A percentile compares a stretch with the other conserved stretches of the same genome.
These are phyloP conservation scores for Myriangium duriaei DNA, from an alignment of 2,329 filamentous ascomycete species.

Conservation along the genomic window DNA sequence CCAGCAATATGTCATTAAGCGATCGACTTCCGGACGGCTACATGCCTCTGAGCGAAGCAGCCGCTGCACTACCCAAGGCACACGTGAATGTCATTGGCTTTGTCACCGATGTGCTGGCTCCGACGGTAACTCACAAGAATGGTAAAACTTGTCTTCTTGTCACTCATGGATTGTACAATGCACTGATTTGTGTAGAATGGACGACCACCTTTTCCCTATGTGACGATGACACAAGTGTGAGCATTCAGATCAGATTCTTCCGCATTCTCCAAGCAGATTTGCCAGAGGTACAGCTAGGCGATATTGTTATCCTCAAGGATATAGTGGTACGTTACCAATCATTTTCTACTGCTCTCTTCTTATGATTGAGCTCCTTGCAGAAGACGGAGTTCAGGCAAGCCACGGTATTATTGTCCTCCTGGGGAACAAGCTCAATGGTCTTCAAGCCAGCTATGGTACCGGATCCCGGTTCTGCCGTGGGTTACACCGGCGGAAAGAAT, in stretches of 20 bases:
- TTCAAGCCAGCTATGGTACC: slow-evolving; percentile 5
- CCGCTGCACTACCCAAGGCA: slow-evolving; percentile 9
- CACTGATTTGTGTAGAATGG: slow-evolving; percentile 12
- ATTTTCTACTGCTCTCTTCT: background rate
- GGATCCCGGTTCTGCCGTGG: background rate
- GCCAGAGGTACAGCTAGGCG: slow-evolving; percentile 38
- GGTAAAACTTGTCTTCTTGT: too few species aligned
- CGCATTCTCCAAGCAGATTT: slow-evolving; percentile 25
- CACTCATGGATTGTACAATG: background rate
- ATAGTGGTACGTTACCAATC: slow-evolving; percentile 17
- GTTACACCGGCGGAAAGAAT: slow-evolving; percentile 4
- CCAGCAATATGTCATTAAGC: background rate
- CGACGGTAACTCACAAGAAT: slow-evolving; percentile 38
- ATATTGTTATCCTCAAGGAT: slow-evolving; percentile 50
- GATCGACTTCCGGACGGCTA: slow-evolving; percentile 2
- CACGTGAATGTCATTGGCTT: slow-evolving; percentile 55
- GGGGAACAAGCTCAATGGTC: background rate
- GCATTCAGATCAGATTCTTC: slow-evolving; percentile 50
- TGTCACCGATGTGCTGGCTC: slow-evolving; percentile 50
- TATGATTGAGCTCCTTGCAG: background rate
- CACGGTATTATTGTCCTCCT: background rate
- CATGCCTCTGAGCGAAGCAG: background rate
- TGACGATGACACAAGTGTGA: slow-evolving; percentile 24
- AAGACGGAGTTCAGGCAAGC: background rate
- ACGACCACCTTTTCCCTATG: slow-evolving; percentile 27